Evolutionary conservation across 331 rosid species (phyloP).

Genomic region (Quercus tomentella): DNA sequence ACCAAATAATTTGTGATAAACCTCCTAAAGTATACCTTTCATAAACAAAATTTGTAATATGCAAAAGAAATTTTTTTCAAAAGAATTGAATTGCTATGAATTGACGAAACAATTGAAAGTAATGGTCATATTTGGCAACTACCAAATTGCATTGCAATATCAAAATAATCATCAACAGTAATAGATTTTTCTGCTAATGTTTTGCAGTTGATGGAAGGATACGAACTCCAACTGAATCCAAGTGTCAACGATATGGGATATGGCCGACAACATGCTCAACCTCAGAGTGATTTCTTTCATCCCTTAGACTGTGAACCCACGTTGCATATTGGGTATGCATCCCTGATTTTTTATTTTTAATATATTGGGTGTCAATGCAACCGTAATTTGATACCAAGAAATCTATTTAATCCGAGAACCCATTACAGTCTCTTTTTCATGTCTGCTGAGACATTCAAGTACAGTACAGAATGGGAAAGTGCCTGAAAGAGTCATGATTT

Average conservation of each 20-base stretch:
- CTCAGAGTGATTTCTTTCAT: constrained; percentile 70
- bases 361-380: constrained; percentile 56
- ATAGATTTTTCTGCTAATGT: not conserved
- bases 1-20: not conserved
- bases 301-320: constrained; percentile 85
- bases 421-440: not conserved
- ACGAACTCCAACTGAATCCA: constrained; percentile 74
- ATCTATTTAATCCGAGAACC: not conserved
- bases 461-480: not conserved
- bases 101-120: not conserved
- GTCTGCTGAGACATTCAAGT: not conserved
- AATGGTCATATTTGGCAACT: too few species aligned
- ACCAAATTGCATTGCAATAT: too few species aligned
- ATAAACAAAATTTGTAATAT: too few species aligned
- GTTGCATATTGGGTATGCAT: constrained; percentile 77
- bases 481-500: not conserved
- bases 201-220: constrained; percentile 77
- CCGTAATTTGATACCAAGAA: not conserved
- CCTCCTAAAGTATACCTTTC: too few species aligned
- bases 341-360: not conserved
- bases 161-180: not conserved
- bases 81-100: too few species aligned
- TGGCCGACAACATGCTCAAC: constrained; percentile 57
- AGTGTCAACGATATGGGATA: constrained; percentile 65
- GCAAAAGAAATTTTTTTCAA: too few species aligned